A percentile compares a stretch with the other conserved stretches of the same genome.
Evolutionary conservation across 1,139 yeast species (phyloP).

Genomic region (Yamadazyma epiphylla): DNA sequence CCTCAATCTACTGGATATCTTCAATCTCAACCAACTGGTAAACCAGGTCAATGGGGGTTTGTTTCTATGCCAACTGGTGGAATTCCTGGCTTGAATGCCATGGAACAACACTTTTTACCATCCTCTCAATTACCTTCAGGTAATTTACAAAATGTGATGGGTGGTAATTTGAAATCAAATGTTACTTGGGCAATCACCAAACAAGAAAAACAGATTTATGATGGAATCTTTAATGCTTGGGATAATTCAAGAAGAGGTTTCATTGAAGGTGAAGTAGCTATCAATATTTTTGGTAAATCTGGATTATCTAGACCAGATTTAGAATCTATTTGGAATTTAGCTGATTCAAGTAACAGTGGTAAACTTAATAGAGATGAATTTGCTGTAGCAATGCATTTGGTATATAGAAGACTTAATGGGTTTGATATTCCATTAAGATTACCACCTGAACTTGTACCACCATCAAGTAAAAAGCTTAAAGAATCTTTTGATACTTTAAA

Average conservation of each 20-base stretch:
- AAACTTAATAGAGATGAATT: conserved; percentile 74
- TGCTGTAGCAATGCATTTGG: conserved; percentile 81
- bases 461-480: conserved; percentile 64
- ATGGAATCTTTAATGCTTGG: conserved; percentile 85
- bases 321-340: conserved; percentile 85
- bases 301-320: conserved; percentile 83
- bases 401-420: conserved; percentile 71
- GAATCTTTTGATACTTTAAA: conserved; percentile 42
- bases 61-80: conserved; percentile 71
- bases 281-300: conserved; percentile 82
- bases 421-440: conserved; percentile 66
- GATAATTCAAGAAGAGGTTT: conserved; percentile 66
- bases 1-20: conserved; percentile 42
- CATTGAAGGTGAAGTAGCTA: conserved; percentile 79
- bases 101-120: conserved; percentile 78
- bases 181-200: conserved; percentile 76
- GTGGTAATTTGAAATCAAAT: conserved; percentile 45
- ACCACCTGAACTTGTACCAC: conserved; percentile 73
- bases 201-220: conserved; percentile 84
- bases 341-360: conserved; percentile 68
- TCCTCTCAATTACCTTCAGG: conserved; percentile 39
- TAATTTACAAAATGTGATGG: conserved; percentile 49
- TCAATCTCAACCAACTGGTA: conserved; percentile 60
- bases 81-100: conserved; percentile 70
- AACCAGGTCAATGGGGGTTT: conserved; percentile 83